Base-by-base conservation (phyloP, 73 alveolate species). In the Diophrys appendiculata region DNA sequence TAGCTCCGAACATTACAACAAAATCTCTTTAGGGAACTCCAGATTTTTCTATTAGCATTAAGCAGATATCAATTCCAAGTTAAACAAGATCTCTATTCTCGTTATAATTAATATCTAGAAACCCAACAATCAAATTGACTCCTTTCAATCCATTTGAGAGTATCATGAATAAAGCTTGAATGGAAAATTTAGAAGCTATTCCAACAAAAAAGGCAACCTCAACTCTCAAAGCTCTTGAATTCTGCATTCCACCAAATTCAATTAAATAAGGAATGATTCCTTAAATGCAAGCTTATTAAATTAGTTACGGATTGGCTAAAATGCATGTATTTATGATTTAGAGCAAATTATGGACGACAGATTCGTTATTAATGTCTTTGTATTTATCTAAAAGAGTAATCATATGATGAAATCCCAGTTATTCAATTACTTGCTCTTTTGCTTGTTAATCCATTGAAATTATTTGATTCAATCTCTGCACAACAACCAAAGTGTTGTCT, bases 161-260 rank as follows among this genome's bases (percentile, higher is more conserved):
- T 72, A 71, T 35, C 18, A 70, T 79, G 25, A 28, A 25, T 26
- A 43, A 5, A 8, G 5, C 2, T 70, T 29, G 31, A 69, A 32
- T 11, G 83, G 76, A 24, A 72, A n/a, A 3, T 72, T 67, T 64
- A 72, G 28, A 56, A 11, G 68, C 73, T 55, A 73, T 32, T 0
- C 85, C 90, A n/a, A 82, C 43, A 25, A 82, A 74, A 60, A 71
- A 82, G 0, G 80, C 90, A 24, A 82, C 80, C 26, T 82, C 90
- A 0, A 73, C 68, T 8, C 68, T 72, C 26, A 82, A 26, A 13
- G 54, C 80, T 64, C 90, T 73, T 33, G 64, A 68, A 28, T 73
- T 64, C 1, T n/a, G 29, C 2, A 65, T 54, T n/a, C 67, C 53
- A 32, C 84, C 73, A 33, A 56, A 73, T 65, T 73, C 25, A 1